Evolutionary conservation across 75 land plant genomes (phyloP).

Genomic region (Cupressus sempervirens): DNA sequence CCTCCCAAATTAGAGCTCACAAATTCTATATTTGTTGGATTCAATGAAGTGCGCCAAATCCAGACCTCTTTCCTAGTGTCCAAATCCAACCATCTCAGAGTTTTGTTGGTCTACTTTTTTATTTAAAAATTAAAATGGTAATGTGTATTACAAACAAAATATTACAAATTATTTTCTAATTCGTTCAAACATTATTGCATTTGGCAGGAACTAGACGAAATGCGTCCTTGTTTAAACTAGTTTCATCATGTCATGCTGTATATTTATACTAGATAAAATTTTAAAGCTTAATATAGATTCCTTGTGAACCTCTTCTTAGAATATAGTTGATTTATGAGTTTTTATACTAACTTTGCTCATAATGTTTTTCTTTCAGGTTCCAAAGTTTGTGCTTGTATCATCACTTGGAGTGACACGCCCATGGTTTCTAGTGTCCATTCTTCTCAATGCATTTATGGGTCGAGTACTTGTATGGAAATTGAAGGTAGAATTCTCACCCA

Average conservation of each 20-base stretch:
- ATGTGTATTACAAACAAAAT: no score
- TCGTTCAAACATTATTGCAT: no score
- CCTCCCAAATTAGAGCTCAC: no score
- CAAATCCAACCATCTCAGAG: no score
- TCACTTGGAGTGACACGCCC: constrained; percentile 35
- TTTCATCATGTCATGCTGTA: not conserved
- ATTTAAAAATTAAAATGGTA: no score
- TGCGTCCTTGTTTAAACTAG: no score
- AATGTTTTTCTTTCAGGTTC: constrained; percentile 22
- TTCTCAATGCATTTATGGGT: constrained; percentile 28
- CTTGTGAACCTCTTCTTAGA: not conserved
- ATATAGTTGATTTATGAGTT: not conserved
- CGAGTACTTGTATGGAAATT: constrained; percentile 34
- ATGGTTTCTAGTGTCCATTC: constrained; percentile 20
- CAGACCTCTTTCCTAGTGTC: no score
- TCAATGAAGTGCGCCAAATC: no score
- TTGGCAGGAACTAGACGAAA: no score
- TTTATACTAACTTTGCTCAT: not conserved
- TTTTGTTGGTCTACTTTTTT: no score
- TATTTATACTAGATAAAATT: not conserved
- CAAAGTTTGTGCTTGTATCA: constrained; percentile 37
- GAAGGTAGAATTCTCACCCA: constrained; percentile 17
- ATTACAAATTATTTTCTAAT: no score
- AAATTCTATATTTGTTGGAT: no score
- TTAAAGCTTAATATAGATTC: not conserved